phyloP scores from a whole-genome alignment of 129 eudicot genomes.

The Mikania micrantha region DNA sequence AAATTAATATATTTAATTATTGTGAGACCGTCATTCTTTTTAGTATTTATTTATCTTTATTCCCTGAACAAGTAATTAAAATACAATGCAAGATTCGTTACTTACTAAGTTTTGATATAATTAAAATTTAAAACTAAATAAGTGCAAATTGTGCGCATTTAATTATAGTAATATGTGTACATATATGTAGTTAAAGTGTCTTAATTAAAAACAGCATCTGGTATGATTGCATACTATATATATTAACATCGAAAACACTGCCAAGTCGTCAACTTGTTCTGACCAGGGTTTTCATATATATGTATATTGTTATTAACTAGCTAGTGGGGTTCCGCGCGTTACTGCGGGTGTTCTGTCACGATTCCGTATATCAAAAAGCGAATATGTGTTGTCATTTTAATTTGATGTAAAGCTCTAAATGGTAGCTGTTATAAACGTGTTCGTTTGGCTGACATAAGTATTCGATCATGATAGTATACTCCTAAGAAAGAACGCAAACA shows the following conservation, averaged over 20 bases:
- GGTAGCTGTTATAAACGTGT: no score
- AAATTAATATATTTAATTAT: background rate
- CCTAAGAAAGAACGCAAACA: no score
- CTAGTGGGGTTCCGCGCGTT: no score
- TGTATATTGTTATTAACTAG: no score
- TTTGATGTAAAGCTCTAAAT: no score
- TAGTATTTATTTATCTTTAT: conserved; percentile 4
- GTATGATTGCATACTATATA: conserved; percentile 4
- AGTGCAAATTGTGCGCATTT: conserved; percentile 16
- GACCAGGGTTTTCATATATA: conserved; percentile 13
- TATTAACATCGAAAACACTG: conserved; percentile 3
- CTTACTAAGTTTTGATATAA: conserved; percentile 1
- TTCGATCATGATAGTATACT: no score
- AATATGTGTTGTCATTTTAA: no score
- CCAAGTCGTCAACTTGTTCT: background rate
- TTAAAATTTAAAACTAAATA: background rate
- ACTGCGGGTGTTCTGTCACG: no score
- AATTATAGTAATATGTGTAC: conserved; percentile 4
- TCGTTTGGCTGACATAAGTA: no score
- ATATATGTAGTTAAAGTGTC: no score
- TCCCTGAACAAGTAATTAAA: conserved; percentile 13
- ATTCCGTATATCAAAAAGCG: no score
- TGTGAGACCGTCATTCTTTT: conserved; percentile 11
- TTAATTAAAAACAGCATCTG: conserved; percentile 28
- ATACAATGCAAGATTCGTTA: conserved; percentile 15